Evolutionary conservation across 495 filamentous ascomycete genomes (phyloP).

Genomic region (Monascus purpureus): DNA sequence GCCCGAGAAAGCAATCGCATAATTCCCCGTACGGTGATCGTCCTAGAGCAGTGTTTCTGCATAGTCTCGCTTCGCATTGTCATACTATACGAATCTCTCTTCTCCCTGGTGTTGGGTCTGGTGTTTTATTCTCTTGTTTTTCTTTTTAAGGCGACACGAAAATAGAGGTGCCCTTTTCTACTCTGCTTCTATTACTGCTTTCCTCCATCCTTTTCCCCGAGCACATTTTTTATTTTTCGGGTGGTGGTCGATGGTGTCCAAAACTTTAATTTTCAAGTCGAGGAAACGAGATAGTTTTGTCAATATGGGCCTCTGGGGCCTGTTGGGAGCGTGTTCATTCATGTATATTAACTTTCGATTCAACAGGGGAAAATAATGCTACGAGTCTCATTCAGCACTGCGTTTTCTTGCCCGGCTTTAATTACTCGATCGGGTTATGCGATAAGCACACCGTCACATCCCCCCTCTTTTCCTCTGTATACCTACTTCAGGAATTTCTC

Average conservation of each 20-base stretch:
- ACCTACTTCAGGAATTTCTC: too few relatives aligned
- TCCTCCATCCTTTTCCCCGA: slow-evolving; percentile 10
- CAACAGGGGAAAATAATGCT: slow-evolving; percentile 18
- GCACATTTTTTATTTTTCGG: slow-evolving; percentile 10
- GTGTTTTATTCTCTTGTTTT: slow-evolving; percentile 8
- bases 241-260: slow-evolving; percentile 1
- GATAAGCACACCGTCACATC: too few relatives aligned
- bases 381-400: too few relatives aligned
- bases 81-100: slow-evolving; percentile 16
- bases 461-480: too few relatives aligned
- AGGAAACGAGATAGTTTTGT: slow-evolving; percentile 6
- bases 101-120: slow-evolving; percentile 35
- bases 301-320: slow-evolving; percentile 5
- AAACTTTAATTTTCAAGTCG: slow-evolving; percentile 12
- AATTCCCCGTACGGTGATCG: slow-evolving; percentile 8
- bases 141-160: slow-evolving; percentile 26
- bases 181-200: slow-evolving; percentile 14
- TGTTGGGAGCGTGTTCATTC: slow-evolving; percentile 11
- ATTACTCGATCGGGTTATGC: too few relatives aligned
- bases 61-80: slow-evolving; percentile 5
- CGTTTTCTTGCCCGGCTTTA: too few relatives aligned
- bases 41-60: neutral
- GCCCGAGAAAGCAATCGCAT: slow-evolving; percentile 28
- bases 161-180: slow-evolving; percentile 22
- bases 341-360: slow-evolving; percentile 30